A percentile compares a stretch with the other conserved stretches of the same genome.
phyloP scores from a whole-genome alignment of 2,329 filamentous ascomycete species.

The Ophiocordyceps camponoti-floridani region DNA sequence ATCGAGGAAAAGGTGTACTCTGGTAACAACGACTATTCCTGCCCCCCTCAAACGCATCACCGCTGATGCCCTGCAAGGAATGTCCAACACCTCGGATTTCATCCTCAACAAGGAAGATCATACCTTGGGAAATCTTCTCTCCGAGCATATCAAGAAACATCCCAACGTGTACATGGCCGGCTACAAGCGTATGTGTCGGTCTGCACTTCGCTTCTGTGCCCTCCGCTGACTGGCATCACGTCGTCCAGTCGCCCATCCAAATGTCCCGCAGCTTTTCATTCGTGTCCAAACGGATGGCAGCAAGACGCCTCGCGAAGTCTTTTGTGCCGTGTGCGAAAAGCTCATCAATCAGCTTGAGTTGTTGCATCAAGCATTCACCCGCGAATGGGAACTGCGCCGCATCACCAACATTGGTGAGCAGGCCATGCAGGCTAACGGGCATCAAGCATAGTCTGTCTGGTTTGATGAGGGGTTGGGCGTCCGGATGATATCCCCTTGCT shows the following conservation, averaged over 20 bases:
- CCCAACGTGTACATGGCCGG: conserved; percentile 76
- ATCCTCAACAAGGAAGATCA: conserved; percentile 94
- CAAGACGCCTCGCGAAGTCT: conserved; percentile 74
- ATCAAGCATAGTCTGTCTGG: conserved; percentile 6
- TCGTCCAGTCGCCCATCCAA: conserved; percentile 33
- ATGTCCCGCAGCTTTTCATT: conserved; percentile 45
- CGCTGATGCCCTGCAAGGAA: conserved; percentile 28
- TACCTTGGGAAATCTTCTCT: conserved; percentile 79
- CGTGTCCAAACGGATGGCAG: conserved; percentile 85
- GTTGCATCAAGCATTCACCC: conserved; percentile 75
- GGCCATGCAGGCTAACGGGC: conserved; percentile 20
- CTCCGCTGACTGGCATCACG: conserved; percentile 1
- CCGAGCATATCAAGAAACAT: conserved; percentile 69
- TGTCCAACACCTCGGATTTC: conserved; percentile 91
- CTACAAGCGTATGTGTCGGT: conserved; percentile 43
- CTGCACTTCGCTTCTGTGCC: no score
- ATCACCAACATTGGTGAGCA: conserved; percentile 55
- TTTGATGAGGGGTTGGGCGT: conserved; percentile 6
- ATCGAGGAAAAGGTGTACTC: conserved; percentile 78
- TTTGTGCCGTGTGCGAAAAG: conserved; percentile 64
- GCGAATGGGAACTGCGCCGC: conserved; percentile 78
- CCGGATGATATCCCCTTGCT: conserved; percentile 4
- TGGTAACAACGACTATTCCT: conserved; percentile 34
- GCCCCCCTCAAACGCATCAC: no score
- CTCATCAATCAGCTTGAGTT: conserved; percentile 66